Evolutionary conservation across 1,284 basidiomycete genomes (phyloP).

Genomic region (Trametes hirsuta): DNA sequence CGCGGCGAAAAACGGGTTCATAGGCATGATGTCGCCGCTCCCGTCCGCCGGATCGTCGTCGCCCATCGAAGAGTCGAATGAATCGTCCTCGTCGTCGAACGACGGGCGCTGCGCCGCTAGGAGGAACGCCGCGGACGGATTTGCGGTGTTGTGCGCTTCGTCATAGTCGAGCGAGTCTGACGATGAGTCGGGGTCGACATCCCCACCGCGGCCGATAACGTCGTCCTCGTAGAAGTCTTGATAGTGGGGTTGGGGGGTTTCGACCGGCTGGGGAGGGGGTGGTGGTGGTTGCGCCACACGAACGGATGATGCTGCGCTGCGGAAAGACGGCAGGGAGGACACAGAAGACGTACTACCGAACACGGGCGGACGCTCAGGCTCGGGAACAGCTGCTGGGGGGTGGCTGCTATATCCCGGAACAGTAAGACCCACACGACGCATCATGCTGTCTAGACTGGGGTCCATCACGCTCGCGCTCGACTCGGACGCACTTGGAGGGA

Average conservation of each 20-base stretch:
- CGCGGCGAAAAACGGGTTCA: constrained; percentile 57
- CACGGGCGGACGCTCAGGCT: constrained; percentile 4
- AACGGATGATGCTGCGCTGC: constrained; percentile 13
- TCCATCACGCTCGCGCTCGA: constrained; percentile 41
- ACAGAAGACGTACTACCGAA: constrained; percentile 18
- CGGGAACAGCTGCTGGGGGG: neutral
- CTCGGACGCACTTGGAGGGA: constrained; percentile 37
- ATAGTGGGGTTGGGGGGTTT: constrained; percentile 33
- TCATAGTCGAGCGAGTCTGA: constrained; percentile 62
- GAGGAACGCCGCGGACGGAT: constrained; percentile 37
- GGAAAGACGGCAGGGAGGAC: constrained; percentile 8
- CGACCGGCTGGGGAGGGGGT: constrained; percentile 8
- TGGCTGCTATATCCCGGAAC: constrained; percentile 20
- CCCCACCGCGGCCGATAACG: constrained; percentile 32
- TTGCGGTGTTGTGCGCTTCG: constrained; percentile 30
- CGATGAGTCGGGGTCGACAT: constrained; percentile 45
- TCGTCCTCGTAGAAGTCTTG: constrained; percentile 35
- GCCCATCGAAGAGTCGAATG: constrained; percentile 32
- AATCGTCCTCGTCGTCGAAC: constrained; percentile 40
- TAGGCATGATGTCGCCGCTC: constrained; percentile 38
- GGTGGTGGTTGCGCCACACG: constrained; percentile 12
- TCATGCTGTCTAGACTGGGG: constrained; percentile 50
- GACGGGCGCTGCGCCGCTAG: constrained; percentile 44
- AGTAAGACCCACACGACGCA: constrained; percentile 52
- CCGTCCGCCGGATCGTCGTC: constrained; percentile 34